phyloP scores from a whole-genome alignment of 768 basidiomycete genomes.

The Xanthoconium purpureum region DNA sequence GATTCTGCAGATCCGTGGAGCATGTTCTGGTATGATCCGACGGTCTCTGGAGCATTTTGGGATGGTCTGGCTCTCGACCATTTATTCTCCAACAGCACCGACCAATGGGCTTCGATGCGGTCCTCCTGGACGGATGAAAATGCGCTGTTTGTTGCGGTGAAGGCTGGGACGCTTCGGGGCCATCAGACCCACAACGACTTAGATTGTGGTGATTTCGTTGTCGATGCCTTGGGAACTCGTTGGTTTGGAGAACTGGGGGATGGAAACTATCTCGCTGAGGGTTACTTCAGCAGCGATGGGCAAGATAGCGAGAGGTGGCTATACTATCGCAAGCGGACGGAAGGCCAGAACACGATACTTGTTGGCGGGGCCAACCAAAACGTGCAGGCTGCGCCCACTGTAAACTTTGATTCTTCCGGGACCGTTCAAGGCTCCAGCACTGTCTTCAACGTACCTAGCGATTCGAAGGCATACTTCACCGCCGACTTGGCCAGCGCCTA shows the following conservation, averaged over 20 bases:
- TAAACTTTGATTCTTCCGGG: conserved; percentile 50
- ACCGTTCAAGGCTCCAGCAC: conserved; percentile 85
- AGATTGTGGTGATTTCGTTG: conserved; percentile 91
- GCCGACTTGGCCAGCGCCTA: conserved; percentile 78
- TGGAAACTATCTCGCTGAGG: conserved; percentile 71
- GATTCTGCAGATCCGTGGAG: conserved; percentile 83
- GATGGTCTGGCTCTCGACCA: conserved; percentile 77
- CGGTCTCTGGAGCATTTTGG: conserved; percentile 88
- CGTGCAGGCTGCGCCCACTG: conserved; percentile 61
- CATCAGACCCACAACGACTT: conserved; percentile 96
- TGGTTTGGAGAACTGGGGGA: conserved; percentile 96
- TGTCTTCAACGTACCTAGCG: conserved; percentile 55
- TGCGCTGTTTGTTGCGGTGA: conserved; percentile 84
- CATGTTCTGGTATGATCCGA: conserved; percentile 94
- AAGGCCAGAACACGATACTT: conserved; percentile 94
- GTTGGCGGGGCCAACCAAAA: conserved; percentile 77
- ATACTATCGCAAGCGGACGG: conserved; percentile 95
- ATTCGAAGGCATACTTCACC: conserved; percentile 81
- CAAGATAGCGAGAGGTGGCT: conserved; percentile 76
- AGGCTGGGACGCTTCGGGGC: conserved; percentile 73
- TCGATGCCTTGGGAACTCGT: conserved; percentile 89
- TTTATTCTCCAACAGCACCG: conserved; percentile 67
- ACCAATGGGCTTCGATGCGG: conserved; percentile 90
- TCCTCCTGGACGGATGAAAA: conserved; percentile 88
- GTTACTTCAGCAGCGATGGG: conserved; percentile 75